Base-by-base conservation (phyloP, 495 filamentous ascomycete species). In the Penicillium antarcticum region DNA sequence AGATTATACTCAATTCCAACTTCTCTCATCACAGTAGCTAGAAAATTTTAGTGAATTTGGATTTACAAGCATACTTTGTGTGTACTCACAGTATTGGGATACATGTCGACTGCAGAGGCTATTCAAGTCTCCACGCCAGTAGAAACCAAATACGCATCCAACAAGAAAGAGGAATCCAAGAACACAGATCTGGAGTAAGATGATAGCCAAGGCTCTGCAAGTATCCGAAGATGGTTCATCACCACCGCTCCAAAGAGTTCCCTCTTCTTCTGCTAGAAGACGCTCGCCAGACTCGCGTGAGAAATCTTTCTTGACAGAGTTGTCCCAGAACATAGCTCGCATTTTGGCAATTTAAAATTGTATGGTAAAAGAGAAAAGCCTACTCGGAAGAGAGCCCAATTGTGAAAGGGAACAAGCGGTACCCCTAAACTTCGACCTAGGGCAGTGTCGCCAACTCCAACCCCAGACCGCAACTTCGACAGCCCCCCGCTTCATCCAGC, bases 21-120 rank as follows among this genome's bases (percentile, higher is more conserved):
- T 19, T 70, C 64, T 14, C 58, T 63, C n/a, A 68, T 37, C 4
- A 73, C 12, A 1, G 71, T 69, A 5, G 71, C 71, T 75, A 31
- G 11, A 11, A 21, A 14, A 0, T 6, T 17, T 0, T 23, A 42
- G 12, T 42, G n/a, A 32, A 45, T 7, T 13, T 13, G 10, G 17
- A 5, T 1, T 5, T 21, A 11, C 8, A 16, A 7, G 5, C 13
- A 21, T 16, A 1, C 3, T 10, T 21, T 4, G 29, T 11, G 9
- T 21, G 14, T 13, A 14, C 57, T 51, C 46, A 67, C 64, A 68
- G 31, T 64, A 66, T 51, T 56, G 57, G 11, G 65, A 62, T 26
- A 53, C 43, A 49, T 64, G 57, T 14, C 19, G 9, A 36, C 53
- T 51, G 34, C 62, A 68, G 5, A 58, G 33, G 3, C 38, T 21